phyloP scores from a whole-genome alignment of 1,139 yeast species.

The Taphrina betulina region DNA sequence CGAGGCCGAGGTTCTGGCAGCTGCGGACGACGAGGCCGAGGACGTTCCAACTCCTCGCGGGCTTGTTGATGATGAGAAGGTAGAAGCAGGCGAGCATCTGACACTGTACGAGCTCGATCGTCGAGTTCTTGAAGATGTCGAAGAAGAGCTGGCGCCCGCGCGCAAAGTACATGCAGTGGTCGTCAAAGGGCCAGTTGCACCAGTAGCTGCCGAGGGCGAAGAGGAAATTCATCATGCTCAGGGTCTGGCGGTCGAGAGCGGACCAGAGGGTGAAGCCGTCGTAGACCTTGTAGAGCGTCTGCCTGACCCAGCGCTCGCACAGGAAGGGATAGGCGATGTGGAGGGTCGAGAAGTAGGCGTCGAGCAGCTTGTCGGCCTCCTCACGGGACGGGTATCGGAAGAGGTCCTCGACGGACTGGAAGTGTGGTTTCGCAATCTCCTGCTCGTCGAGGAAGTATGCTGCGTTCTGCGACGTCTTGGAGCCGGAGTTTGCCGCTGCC shows the following conservation, averaged over 20 bases:
- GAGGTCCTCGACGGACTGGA: slow-evolving; percentile 25
- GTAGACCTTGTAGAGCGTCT: slow-evolving; percentile 21
- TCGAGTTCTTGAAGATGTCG: slow-evolving; percentile 36
- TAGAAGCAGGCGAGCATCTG: slow-evolving; percentile 36
- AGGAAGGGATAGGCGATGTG: slow-evolving; percentile 31
- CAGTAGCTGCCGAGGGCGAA: slow-evolving; percentile 35
- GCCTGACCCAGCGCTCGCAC: slow-evolving; percentile 26
- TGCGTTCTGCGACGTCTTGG: slow-evolving; percentile 7
- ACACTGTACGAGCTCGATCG: slow-evolving; percentile 36
- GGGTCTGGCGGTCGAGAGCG: slow-evolving; percentile 34
- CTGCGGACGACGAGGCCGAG: slow-evolving; percentile 36
- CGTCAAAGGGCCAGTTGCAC: slow-evolving; percentile 34
- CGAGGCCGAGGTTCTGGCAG: slow-evolving; percentile 37
- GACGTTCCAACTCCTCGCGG: slow-evolving; percentile 35
- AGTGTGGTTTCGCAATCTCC: slow-evolving; percentile 27
- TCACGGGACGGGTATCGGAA: slow-evolving; percentile 26
- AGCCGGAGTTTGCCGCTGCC: slow-evolving; percentile 9
- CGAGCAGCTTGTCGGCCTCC: slow-evolving; percentile 24
- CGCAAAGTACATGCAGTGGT: slow-evolving; percentile 36
- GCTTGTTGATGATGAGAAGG: slow-evolving; percentile 35
- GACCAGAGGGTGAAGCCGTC: slow-evolving; percentile 30
- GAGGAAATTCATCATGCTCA: slow-evolving; percentile 35
- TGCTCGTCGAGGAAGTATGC: slow-evolving; percentile 23
- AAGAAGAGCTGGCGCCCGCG: slow-evolving; percentile 36
- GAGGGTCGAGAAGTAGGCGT: slow-evolving; percentile 30